phyloP scores from a whole-genome alignment of 805 yeast genomes.

The Isabelozyma rhagii region DNA sequence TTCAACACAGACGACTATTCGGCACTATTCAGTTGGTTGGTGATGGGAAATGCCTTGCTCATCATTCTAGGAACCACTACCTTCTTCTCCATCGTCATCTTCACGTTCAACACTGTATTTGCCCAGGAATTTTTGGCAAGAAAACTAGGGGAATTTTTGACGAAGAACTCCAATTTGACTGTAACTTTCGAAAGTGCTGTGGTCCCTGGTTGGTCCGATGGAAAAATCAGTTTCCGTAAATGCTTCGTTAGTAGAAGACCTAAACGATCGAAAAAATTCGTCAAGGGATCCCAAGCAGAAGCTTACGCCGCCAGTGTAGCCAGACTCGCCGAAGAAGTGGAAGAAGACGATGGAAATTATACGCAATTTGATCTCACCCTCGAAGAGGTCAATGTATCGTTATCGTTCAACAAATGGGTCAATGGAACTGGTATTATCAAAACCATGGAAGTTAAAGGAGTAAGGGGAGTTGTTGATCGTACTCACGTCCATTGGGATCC shows the following conservation, averaged over 20 bases:
- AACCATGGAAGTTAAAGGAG: slow-evolving; percentile 71
- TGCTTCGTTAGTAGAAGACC: slow-evolving; percentile 89
- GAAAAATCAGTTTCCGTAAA: slow-evolving; percentile 77
- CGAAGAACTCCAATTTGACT: slow-evolving; percentile 75
- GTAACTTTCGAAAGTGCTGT: slow-evolving; percentile 92
- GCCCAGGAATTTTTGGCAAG: slow-evolving; percentile 88
- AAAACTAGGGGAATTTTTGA: slow-evolving; percentile 75
- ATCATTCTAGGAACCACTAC: slow-evolving; percentile 89
- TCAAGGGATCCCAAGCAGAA: slow-evolving; percentile 69
- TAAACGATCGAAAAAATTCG: slow-evolving; percentile 48
- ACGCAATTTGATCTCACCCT: slow-evolving; percentile 93
- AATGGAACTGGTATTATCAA: slow-evolving; percentile 85
- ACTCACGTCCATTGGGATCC: slow-evolving; percentile 82
- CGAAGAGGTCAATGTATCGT: slow-evolving; percentile 75
- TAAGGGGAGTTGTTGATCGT: slow-evolving; percentile 91
- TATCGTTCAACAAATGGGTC: slow-evolving; percentile 83
- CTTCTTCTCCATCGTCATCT: slow-evolving; percentile 75
- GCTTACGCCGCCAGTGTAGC: slow-evolving; percentile 57
- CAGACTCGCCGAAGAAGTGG: slow-evolving; percentile 10
- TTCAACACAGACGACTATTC: slow-evolving; percentile 89
- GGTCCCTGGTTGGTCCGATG: slow-evolving; percentile 90
- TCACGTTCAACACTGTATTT: slow-evolving; percentile 76
- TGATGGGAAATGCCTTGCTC: slow-evolving; percentile 81
- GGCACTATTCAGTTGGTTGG: slow-evolving; percentile 88
- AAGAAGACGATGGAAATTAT: slow-evolving; percentile 84